Base-by-base conservation (phyloP, 257 asterid species). In the Petunia axillaris region DNA sequence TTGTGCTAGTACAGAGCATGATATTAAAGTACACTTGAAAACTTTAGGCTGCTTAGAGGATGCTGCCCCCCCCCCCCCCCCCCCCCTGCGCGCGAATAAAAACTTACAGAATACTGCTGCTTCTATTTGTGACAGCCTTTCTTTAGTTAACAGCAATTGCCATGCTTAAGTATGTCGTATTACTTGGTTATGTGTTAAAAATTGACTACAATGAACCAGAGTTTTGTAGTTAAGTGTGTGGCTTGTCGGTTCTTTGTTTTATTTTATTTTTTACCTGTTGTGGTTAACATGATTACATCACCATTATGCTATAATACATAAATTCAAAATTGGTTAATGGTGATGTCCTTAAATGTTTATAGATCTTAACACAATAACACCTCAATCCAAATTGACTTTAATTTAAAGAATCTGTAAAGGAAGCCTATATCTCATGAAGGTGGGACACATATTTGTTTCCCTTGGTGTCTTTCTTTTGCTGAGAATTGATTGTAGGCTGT, bases 401-500 rank as follows among this genome's bases (percentile, higher is more conserved):
- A 50, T 71, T 71, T 71, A 59, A 48, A 71, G 62, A 11, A 71
- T 48, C 77, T 71, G 62, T 10, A 48, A 9, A 71, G 60, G 77
- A 71, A 71, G 25, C 62, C 35, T 48, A 57, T 50, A 40, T 48
- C 44, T 48, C 40, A 48, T 50, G 55, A 52, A 0, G 8, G 55
- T 52, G 55, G 55, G 55, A 60, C 62, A 48, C 44, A 11, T 71
- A 60, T 70, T 70, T 48, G 15, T 16, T 16, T 79, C 48, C 14
- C 41, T 43, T 11, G 60, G 44, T 74, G 16, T 52, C 74, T 48
- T 54, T 67, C 53, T 62, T 54, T 73, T 14, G 38, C 0, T 8
- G 16, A 39, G 50, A 66, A 83, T 50, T 83, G 65, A 83, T 75
- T 83, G 76, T 76, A 43, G 41, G 53, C 84, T 76, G 36, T 80